Base-by-base conservation (phyloP, 441 rosid genomes). In the Dalechampia spathulata region DNA sequence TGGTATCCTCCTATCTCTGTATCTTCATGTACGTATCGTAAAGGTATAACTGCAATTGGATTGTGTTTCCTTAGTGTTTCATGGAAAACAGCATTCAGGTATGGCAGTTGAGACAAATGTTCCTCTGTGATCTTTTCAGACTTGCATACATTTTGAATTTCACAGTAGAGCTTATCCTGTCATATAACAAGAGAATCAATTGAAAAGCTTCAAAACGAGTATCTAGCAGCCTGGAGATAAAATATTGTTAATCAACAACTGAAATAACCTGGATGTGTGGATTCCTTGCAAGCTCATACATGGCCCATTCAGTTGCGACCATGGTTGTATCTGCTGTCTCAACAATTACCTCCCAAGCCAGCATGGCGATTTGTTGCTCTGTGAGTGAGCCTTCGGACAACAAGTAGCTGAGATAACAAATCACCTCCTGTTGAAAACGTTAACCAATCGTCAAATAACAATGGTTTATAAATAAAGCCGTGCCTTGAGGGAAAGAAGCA, bases 221-320 rank as follows among this genome's bases (percentile, higher is more conserved):
- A 13, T 5, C 2, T 1, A 12, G 32, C 34, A 3, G 8, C 8
- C 5, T 30, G 4, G 34, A 4, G 8, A 30, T 4, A 30, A 30
- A 30, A 30, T 8, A 3, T 30, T 30, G 4, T 8, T 3, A 30
- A 30, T 34, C 20, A 32, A 63, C 8, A 25, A 52, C 12, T 12
- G 25, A 28, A 61, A 19, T 10, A 57, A 83, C 91, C 88, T 82
- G 94, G 5, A 62, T 61, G 21, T 22, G 64, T 6, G 67, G 78
- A 64, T 78, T 71, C 59, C 81, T 84, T 10, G 91, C 89, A 3
- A 91, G 91, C 62, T 91, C 86, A 48, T 81, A 80, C 15, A 84
- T 61, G 0, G 95, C 94, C 95, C 98, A 88, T 71, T 88, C 98
- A 17, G 91, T 67, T 52, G 86, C 61, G 23, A 88, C 88, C 78